A percentile compares a stretch with the other conserved stretches of the same genome.
These are phyloP conservation scores for Ogataea salicorniae DNA, from an alignment of 805 yeast species.

Conservation along the genomic window DNA sequence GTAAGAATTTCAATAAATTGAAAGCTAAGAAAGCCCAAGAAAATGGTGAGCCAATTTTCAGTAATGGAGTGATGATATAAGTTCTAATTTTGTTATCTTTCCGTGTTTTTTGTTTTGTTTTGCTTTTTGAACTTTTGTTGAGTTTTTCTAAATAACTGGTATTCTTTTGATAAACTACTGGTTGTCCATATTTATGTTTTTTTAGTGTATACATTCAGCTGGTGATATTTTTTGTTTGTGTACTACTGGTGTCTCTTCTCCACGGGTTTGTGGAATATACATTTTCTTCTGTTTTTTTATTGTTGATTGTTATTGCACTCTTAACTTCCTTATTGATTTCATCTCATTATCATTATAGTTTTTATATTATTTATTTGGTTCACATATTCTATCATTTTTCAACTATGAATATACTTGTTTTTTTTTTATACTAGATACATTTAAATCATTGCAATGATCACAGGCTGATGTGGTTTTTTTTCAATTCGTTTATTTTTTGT, in stretches of 20 bases:
- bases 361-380: neutral
- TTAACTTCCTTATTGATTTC: neutral
- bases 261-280: neutral
- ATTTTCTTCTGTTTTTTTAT: neutral
- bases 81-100: neutral
- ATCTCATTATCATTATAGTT: neutral
- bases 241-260: neutral
- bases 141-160: too few relatives aligned
- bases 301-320: neutral
- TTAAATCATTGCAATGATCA: neutral
- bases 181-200: neutral
- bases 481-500: neutral
- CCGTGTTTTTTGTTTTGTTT: neutral
- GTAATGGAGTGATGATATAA: neutral
- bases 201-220: neutral
- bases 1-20: conserved; percentile 27
- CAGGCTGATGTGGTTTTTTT: neutral
- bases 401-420: too few relatives aligned
- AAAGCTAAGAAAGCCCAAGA: conserved; percentile 20
- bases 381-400: too few relatives aligned
- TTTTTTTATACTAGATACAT: neutral
- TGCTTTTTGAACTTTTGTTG: neutral
- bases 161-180: too few relatives aligned
- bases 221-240: neutral
- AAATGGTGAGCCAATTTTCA: neutral